Evolutionary conservation across 23 red algal species (phyloP), one percentile per base, ranked within the genome.

Genomic region (Gracilaria gracilis): DNA sequence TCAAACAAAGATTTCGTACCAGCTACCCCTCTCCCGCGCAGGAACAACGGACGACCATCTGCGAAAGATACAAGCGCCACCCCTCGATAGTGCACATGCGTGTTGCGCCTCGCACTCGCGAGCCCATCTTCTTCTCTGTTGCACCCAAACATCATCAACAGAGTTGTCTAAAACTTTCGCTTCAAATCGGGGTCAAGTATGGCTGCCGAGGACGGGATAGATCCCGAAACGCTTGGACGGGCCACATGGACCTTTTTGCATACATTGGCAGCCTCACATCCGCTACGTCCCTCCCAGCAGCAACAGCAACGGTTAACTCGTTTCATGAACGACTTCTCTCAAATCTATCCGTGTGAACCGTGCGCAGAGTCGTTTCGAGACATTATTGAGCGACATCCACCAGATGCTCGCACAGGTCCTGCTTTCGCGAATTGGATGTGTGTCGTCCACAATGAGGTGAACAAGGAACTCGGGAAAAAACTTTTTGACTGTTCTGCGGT

Each of bases 191-290:
- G n/a, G 9, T 64, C 59, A 9, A 37, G 64, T 17, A 90, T 90
- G 87, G 76, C 51, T 27, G 87, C 87, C 14, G 90, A 93, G 34
- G 90, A 80, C 28, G 81, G 71, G 2, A 72, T 93, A 46, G 75
- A 78, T 62, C 78, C 82, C 29, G 89, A 92, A 17, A 81, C 94
- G 28, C 94, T 96, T 24, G 94, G 94, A 40, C 80, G 88, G 9
- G 87, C 94, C 24, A 96, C 94, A 0, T 96, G 94, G 94, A 96
- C 88, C 1, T 96, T 96, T 79, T 83, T 96, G 20, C 94, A 96
- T 87, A 96, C 94, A 25, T 54, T 96, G 27, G 94, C 94, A 13
- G 94, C 94, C 16, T 59, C 82, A 11, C 75, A 96, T 64, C 94
- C 94, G 25, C 24, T 80, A 20, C 51, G 51, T 19, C 88, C 79